phyloP scores from a whole-genome alignment of 345 rosid species.

The Theobroma cacao region DNA sequence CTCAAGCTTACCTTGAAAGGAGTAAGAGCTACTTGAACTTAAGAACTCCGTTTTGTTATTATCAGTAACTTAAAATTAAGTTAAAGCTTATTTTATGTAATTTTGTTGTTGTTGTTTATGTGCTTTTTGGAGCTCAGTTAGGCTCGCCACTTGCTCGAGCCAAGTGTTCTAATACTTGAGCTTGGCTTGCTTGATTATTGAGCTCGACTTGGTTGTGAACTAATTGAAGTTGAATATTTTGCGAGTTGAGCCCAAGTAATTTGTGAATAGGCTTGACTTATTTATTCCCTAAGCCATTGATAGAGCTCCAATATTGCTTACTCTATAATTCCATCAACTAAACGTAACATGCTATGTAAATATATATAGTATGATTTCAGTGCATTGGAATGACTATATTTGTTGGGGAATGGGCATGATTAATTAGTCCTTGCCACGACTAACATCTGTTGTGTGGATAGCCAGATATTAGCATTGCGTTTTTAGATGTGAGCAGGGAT shows the following conservation, averaged over 20 bases:
- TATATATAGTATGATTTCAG: background rate
- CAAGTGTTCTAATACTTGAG: no score
- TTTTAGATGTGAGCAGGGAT: background rate
- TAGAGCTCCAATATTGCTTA: background rate
- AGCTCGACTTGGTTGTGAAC: background rate
- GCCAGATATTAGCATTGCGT: background rate
- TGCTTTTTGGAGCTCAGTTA: background rate
- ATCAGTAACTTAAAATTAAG: background rate
- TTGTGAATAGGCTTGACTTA: background rate
- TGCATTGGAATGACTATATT: background rate
- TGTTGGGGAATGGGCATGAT: background rate
- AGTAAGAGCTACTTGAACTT: background rate
- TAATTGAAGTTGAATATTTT: background rate
- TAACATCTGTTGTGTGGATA: background rate
- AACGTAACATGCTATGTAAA: background rate
- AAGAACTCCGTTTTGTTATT: background rate
- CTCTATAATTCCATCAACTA: background rate
- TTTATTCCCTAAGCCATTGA: background rate
- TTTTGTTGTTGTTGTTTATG: background rate
- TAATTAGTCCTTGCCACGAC: background rate
- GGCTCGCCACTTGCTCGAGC: background rate
- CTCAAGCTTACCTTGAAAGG: background rate
- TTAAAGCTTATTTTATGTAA: background rate
- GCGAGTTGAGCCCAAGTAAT: background rate
- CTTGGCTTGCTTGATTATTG: background rate